Base-by-base conservation (phyloP, 169 alveolate genomes). In the Plasmodium knowlesi region DNA sequence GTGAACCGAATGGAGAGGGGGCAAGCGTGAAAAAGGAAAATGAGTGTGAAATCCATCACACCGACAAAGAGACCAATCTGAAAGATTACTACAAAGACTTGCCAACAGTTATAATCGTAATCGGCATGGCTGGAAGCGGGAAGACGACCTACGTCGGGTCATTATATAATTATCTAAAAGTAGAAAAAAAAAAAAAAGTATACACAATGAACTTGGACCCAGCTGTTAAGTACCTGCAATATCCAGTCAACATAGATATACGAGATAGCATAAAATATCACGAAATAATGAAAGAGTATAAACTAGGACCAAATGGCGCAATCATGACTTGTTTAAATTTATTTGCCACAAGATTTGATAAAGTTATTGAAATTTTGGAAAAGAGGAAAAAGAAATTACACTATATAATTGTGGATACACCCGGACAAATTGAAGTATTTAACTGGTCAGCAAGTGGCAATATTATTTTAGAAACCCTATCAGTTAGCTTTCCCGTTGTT, bases 271-370 rank as follows among this genome's bases (percentile, higher is more conserved):
- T 99, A 72, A 98, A 99, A 92, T 98, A 98, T 96, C 98, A 99
- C 96, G 97, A 97, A 71, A 98, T 99, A 43, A 99, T 99, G 99
- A 96, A 98, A 95, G 97, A 98, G 61, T 98, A 98, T 96, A 85
- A 96, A 39, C 97, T 98, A 91, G 99, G 99, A 3, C 99, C 99
- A 6, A 99, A 99, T 94, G 99, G 99, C 46, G 99, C 99, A 39
- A 99, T 99, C 61, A 96, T 99, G 99, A 99, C 99, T 5, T 97
- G 99, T 34, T 94, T 99, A 94, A 99, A 98, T 94, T 95, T 99
- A 80, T 99, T 98, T 94, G 99, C 99, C 50, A 99, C 99, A 1
- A 94, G 99, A 93, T 98, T 99, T 92, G 99, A 98, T 88, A 98
- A 98, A 92, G 99, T 98, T 2, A 82, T 99, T 91, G 96, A 95